Percentiles rank a stretch among this genome's conserved stretches.
phyloP scores from a whole-genome alignment of 2,329 filamentous ascomycete species.

The Thyridium curvatum region DNA sequence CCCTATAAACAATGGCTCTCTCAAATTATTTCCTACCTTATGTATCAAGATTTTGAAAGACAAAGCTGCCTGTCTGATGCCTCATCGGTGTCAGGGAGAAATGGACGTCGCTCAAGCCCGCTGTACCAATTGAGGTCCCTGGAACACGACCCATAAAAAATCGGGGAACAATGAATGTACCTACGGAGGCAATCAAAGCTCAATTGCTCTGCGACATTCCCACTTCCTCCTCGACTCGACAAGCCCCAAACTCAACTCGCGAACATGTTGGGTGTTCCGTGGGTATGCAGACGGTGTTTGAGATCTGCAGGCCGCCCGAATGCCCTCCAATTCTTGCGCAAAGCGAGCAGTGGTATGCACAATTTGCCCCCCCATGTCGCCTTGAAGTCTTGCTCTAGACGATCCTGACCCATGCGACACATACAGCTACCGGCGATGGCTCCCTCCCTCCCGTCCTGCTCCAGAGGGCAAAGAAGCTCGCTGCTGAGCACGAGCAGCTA shows the following conservation, averaged over 20 bases:
- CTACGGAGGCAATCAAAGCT: no score
- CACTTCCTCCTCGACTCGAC: not conserved
- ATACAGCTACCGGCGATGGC: constrained; percentile 11
- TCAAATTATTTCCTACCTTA: no score
- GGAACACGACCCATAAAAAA: no score
- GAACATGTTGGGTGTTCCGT: constrained; percentile 36
- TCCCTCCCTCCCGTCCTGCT: constrained; percentile 49
- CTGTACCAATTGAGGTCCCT: no score
- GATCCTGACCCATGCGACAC: not conserved
- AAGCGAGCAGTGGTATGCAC: constrained; percentile 37
- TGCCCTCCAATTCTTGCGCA: constrained; percentile 25
- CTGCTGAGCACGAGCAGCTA: constrained; percentile 52
- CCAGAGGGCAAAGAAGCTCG: constrained; percentile 50
- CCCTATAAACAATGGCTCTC: no score
- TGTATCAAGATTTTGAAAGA: no score
- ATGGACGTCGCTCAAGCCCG: no score
- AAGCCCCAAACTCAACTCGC: not conserved
- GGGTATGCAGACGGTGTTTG: constrained; percentile 46
- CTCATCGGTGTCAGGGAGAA: no score
- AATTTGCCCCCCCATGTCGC: not conserved
- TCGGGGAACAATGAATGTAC: no score
- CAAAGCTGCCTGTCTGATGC: constrained; percentile 2
- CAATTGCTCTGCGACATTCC: not conserved
- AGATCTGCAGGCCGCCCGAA: constrained; percentile 24
- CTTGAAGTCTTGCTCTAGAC: constrained; percentile 4